Base-by-base conservation (phyloP, 257 asterid genomes). In the Capsicum chinense region DNA sequence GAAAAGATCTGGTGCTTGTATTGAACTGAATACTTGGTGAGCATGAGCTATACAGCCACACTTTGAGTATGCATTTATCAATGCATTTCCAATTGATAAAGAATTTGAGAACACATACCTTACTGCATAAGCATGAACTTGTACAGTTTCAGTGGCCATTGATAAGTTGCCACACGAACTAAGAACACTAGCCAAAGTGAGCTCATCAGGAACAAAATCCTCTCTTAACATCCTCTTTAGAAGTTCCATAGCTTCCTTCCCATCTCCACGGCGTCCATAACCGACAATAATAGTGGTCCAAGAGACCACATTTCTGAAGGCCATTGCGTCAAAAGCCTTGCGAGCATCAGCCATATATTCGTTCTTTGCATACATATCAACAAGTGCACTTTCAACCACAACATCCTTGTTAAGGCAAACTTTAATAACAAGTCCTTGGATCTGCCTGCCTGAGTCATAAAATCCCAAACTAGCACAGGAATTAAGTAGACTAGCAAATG, bases 251-350 rank as follows among this genome's bases (percentile, higher is more conserved):
- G 86, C 91, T 74, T 86, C 68, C 33, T 66, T 68, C 26, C 85
- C 89, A 81, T 88, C 79, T 37, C 86, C 88, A 80, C 14, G 17
- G 57, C 85, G 84, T 85, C 91, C 91, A 86, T 85, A 86, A 26
- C 91, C 87, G 15, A 88, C 89, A 83, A 86, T 79, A 54, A 88
- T 56, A 9, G 87, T 86, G 57, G 86, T 88, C 91, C 91, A 88
- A 80, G 88, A 86, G 44, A 88, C 73, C 11, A 86, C 84, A 80
- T 88, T 88, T 84, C 83, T 85, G 71, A 50, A 88, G 66, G 79
- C 57, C 89, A 88, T 83, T 8, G 14, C 71, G n/a, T 85, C 88
- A 78, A 88, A 88, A 79, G 81, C 88, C 70, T 85, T 80, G 69
- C 87, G 82, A 39, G 89, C 88, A 73, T 85, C 84, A 5, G 9